Conservation (phyloP, 164 flowering plant genomes). For the Magnolia sinica region DNA sequence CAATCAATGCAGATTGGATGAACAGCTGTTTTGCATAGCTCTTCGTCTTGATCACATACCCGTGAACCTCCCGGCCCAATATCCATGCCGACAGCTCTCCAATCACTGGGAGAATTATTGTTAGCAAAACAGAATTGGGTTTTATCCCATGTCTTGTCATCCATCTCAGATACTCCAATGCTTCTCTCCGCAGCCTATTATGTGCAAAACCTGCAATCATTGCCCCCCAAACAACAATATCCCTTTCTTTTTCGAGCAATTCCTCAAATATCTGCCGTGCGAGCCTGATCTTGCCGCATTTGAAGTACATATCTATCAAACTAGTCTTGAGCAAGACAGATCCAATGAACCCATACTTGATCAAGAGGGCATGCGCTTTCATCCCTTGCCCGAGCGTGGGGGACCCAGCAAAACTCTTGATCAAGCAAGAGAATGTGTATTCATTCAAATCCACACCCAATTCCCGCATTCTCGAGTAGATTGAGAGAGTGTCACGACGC, state of each 20-base stretch:
- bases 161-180: slow-evolving; percentile 50
- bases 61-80: slow-evolving; percentile 76
- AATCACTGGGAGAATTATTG: slow-evolving; percentile 60
- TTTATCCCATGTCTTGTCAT: slow-evolving; percentile 59
- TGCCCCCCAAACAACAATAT: slow-evolving; percentile 82
- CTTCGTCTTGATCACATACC: slow-evolving; percentile 55
- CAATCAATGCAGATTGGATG: slow-evolving; percentile 67
- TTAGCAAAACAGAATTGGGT: slow-evolving; percentile 67
- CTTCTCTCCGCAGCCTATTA: slow-evolving; percentile 58
- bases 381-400: slow-evolving; percentile 53
- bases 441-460: slow-evolving; percentile 64
- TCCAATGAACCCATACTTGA: slow-evolving; percentile 63
- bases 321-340: slow-evolving; percentile 45
- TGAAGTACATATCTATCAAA: slow-evolving; percentile 84
- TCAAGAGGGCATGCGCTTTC: slow-evolving; percentile 59
- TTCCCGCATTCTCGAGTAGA: slow-evolving; percentile 55
- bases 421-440: slow-evolving; percentile 62
- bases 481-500: slow-evolving; percentile 32
- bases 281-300: slow-evolving; percentile 69
- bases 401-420: slow-evolving; percentile 79
- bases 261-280: slow-evolving; percentile 69
- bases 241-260: slow-evolving; percentile 42
- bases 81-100: slow-evolving; percentile 48
- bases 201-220: slow-evolving; percentile 85
- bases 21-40: slow-evolving; percentile 45